Evolutionary conservation across 2,329 filamentous ascomycete species (phyloP), one percentile per base, ranked within the genome.

Genomic region (Aspergillus sergii): DNA sequence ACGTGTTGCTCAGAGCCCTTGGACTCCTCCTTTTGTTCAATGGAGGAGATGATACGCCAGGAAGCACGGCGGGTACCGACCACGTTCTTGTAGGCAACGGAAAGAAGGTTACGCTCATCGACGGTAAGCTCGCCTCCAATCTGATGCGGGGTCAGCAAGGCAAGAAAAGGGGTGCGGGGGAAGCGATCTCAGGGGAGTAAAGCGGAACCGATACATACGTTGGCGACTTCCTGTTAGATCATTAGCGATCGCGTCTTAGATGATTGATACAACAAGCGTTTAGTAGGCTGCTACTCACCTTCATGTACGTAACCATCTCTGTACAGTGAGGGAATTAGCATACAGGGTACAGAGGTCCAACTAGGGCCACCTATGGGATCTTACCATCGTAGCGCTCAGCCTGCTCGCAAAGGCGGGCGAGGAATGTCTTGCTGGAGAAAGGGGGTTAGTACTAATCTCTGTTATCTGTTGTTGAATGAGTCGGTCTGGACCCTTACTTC

Each of bases 281-380:
- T 61, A 59, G 61, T 51, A 58, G 55, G 59, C 59, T 55, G 60
- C 60, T 56, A 81, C 86, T 80, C 75, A 89, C 88, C 86, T 98
- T 98, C 95, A 98, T 98, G 87, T 94, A 97, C 80, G 90, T 93
- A 76, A 98, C 94, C 94, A 98, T 98, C 86, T 98, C 88, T 90
- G 73, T 63, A 70, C 65, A 68, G 58, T 48, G 57, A 69, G 68
- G 69, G 61, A 63, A 64, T 72, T 58, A 80, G 70, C 61, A 70
- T 62, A 68, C 53, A 70, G 65, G 34, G 28, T 34, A 26, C 57
- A 34, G 43, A 48, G 57, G 43, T 59, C 21, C 39, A 53, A 45
- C 41, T 19, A 23, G 23, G 36, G 26, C 28, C n/a, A 55, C 4
- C 30, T 41, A 34, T 51, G 26, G 58, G 30, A 61, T 62, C 86